Evolutionary conservation across 2,329 filamentous ascomycete species (phyloP), one percentile per base, ranked within the genome.

Genomic region (Trichoderma pleuroti): DNA sequence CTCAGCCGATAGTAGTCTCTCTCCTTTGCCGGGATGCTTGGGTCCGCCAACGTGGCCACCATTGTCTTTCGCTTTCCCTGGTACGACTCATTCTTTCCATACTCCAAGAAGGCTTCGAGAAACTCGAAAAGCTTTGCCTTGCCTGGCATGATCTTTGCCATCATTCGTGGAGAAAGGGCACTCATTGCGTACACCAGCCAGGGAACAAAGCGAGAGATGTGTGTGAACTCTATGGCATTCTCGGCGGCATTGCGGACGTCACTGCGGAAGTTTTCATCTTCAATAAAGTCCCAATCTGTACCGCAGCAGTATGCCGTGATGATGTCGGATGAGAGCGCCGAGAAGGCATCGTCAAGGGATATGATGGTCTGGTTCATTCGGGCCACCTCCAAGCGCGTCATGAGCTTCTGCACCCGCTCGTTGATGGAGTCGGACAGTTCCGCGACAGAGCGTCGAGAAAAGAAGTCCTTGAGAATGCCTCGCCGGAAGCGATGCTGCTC

Each of bases 371-470:
- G 54, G 8, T 46, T 30, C 2, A 59, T 30, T 26, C 57, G 62
- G 11, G 46, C 62, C 12, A 10, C 54, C 12, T 72, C 66, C 5
- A 74, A 32, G 7, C 72, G 72, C 10, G 46, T 32, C 32, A 60
- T 52, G 11, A 74, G 71, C 60, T 42, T 67, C 26, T 28, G 57
- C 21, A 73, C 71, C 16, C 70, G 72, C 52, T 75, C 72, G 21
- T 73, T 62, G 3, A 76, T 72, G 14, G 74, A 70, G 7, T 74
- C 67, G 54, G 73, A 72, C 28, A 76, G 63, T 14, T 26, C 52
- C 2, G 69, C 24, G 18, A 77, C 61, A 18, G 73, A 68, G 18
- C 71, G 71, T 72, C 75, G 74, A 16, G 76, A 78, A 70, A 78
- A 78, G 63, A 73, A 78, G 18, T 71, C 70, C 30, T 73, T 75